These are phyloP conservation scores for Coemansia sp. DNA, from an alignment of 371 early-diverging fungal genomes.

Conservation along the genomic window DNA sequence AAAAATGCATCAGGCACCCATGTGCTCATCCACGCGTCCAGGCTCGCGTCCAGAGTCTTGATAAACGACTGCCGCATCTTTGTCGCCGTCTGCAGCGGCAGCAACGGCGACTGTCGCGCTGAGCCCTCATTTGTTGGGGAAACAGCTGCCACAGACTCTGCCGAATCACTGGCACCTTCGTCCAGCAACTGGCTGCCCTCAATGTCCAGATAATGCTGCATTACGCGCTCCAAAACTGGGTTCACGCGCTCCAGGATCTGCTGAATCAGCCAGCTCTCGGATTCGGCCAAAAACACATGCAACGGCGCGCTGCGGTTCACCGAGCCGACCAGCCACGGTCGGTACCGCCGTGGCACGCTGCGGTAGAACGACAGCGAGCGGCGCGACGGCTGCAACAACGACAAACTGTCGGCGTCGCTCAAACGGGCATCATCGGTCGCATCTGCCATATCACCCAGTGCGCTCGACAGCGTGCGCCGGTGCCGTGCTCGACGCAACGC, in stretches of 20 bases:
- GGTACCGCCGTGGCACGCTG: slow-evolving; percentile 20
- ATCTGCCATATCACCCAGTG: neutral
- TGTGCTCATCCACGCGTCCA: slow-evolving; percentile 39
- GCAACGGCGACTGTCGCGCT: neutral
- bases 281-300: slow-evolving; percentile 45
- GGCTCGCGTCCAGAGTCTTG: slow-evolving; percentile 19
- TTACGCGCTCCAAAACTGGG: slow-evolving; percentile 36
- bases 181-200: slow-evolving; percentile 43
- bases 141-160: neutral
- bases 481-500: slow-evolving; percentile 23
- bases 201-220: slow-evolving; percentile 46
- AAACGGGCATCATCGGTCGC: neutral
- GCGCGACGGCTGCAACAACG: slow-evolving; percentile 12
- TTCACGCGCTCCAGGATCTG: slow-evolving; percentile 47
- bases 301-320: slow-evolving; percentile 43
- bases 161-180: slow-evolving; percentile 5
- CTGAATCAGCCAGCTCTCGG: slow-evolving; percentile 50
- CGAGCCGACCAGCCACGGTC: slow-evolving; percentile 39
- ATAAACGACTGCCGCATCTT: slow-evolving; percentile 37
- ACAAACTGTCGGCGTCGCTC: neutral
- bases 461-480: slow-evolving; percentile 18
- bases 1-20: slow-evolving; percentile 43
- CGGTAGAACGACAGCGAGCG: slow-evolving; percentile 32
- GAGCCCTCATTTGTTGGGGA: neutral
- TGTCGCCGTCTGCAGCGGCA: slow-evolving; percentile 23